Evolutionary conservation across 306 rosid genomes (phyloP).

Genomic region (Citrullus colocynthis): DNA sequence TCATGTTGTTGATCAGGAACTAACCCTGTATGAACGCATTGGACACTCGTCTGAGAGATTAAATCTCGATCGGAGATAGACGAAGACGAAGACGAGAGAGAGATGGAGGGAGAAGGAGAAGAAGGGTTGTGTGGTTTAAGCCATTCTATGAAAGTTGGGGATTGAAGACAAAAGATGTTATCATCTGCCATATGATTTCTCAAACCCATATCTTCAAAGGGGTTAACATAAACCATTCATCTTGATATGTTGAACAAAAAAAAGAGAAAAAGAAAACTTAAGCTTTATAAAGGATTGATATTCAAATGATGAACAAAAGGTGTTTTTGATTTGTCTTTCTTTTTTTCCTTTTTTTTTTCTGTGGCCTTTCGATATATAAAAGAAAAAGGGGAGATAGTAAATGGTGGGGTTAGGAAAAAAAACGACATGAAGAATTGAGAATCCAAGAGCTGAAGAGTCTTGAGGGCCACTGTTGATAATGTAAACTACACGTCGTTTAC

Average conservation of each 20-base stretch:
- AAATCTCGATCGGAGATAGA: constrained; percentile 15
- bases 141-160: constrained; percentile 92
- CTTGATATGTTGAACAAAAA: neutral
- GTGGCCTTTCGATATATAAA: neutral
- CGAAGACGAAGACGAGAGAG: constrained; percentile 18
- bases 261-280: neutral
- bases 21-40: constrained; percentile 7
- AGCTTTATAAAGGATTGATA: constrained; percentile 26
- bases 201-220: constrained; percentile 57
- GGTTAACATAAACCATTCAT: constrained; percentile 15
- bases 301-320: constrained; percentile 12
- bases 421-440: neutral
- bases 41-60: constrained; percentile 11
- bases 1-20: neutral
- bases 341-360: neutral
- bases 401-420: constrained; percentile 33
- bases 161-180: constrained; percentile 33
- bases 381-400: constrained; percentile 30
- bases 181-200: constrained; percentile 35
- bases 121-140: constrained; percentile 53
- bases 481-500: constrained; percentile 5
- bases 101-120: constrained; percentile 12
- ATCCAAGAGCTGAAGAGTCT: neutral
- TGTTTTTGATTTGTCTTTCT: neutral
- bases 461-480: neutral